Evolutionary conservation across 2,329 filamentous ascomycete species (phyloP), one percentile per base, ranked within the genome.

Genomic region (Aureobasidium leucospermi): DNA sequence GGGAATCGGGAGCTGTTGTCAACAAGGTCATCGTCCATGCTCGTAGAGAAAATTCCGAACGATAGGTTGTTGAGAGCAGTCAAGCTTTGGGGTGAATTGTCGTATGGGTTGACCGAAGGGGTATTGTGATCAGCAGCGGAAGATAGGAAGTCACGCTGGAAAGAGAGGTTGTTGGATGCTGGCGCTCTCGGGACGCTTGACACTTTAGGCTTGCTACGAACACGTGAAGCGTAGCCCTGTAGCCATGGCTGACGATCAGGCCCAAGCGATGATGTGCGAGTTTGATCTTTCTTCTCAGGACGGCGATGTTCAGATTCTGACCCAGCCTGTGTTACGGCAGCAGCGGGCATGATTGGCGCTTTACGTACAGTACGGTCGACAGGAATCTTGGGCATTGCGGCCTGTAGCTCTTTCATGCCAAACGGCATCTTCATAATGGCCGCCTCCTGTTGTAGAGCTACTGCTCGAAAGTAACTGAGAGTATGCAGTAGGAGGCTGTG

Each of bases 391-490:
- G 55, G 68, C 41, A 71, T 60, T 15, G 61, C 62, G 19, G 65
- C 64, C 32, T 69, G 65, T 39, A 72, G 67, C 16, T 72, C 69
- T 31, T 68, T 66, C 31, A 62, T 52, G 0, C 68, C 69, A 52
- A 72, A 72, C 0, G 65, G 63, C 3, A 63, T 34, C 2, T 67
- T 69, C 61, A 67, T 68, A 6, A 62, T 61, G 19, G 58, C 58
- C 13, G 68, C 68, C 58, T 74, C 71, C 8, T 73, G 70, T 62
- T 74, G 70, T 63, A 75, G 71, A 2, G 75, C 74, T 11, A 75
- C 69, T 29, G 71, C 66, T 43, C 75, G 73, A 65, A 78, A 78
- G 63, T 75, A 75, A 7, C 69, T 66, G 1, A 78, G 64, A 1
- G 73, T 71, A 58, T 75, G 69, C 52, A 66, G 68, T 38, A 71